Percentiles rank a stretch among this genome's conserved stretches.
Conservation (phyloP, 1,284 basidiomycete species). For the Cutaneotrichosporon sp. region DNA sequence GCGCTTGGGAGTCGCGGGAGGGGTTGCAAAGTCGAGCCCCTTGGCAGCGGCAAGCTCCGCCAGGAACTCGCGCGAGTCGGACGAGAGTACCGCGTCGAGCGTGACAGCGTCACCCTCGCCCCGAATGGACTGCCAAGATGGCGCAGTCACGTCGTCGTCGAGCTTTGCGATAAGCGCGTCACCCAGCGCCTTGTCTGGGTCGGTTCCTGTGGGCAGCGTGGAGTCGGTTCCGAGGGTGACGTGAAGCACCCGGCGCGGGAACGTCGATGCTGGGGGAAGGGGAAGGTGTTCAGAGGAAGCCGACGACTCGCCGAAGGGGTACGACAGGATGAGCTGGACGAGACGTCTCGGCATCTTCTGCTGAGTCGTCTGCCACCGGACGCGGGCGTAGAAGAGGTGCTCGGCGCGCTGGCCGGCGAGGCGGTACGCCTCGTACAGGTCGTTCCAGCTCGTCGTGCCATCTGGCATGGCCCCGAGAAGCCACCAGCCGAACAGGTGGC, state of each 20-base stretch:
- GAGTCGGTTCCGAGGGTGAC: conserved; percentile 28
- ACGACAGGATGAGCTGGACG: conserved; percentile 36
- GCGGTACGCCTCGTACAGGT: conserved; percentile 41
- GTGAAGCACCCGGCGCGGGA: conserved; percentile 35
- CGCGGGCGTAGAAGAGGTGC: conserved; percentile 46
- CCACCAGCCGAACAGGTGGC: conserved; percentile 45
- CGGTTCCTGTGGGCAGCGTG: conserved; percentile 20
- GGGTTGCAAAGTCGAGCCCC: conserved; percentile 18
- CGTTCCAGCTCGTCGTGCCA: conserved; percentile 27
- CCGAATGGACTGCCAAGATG: conserved; percentile 15
- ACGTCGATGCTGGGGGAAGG: conserved; percentile 35
- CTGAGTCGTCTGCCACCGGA: conserved; percentile 40
- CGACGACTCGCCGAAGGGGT: conserved; percentile 39
- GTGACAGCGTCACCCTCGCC: conserved; percentile 11
- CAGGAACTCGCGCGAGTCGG: conserved; percentile 29
- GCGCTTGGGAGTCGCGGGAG: conserved; percentile 1
- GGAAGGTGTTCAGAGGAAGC: conserved; percentile 34
- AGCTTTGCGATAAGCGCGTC: conserved; percentile 24
- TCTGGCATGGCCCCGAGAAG: conserved; percentile 23
- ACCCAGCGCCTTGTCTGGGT: conserved; percentile 19
- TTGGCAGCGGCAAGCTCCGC: conserved; percentile 12
- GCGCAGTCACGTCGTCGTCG: conserved; percentile 13
- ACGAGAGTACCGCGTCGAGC: conserved; percentile 23
- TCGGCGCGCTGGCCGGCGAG: conserved; percentile 36
- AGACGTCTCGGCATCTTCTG: conserved; percentile 40